These are phyloP conservation scores for Eucalyptus caleyi DNA, from an alignment of 345 rosid genomes.

Conservation along the genomic window DNA sequence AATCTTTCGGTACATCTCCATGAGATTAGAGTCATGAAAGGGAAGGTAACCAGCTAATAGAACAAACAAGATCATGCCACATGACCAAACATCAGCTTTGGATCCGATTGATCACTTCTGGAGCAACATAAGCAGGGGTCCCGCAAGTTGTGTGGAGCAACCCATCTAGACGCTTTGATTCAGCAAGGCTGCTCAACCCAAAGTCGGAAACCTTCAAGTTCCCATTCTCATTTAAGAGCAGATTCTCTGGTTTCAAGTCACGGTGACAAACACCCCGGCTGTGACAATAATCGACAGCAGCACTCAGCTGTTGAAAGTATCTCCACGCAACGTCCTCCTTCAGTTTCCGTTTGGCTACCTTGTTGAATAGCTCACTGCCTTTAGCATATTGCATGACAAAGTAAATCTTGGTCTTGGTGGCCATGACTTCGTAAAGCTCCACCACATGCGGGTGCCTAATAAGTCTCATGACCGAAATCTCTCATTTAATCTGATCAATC, in stretches of 20 bases:
- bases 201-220: conserved; percentile 79
- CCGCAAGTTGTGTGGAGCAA: conserved; percentile 43
- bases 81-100: conserved; percentile 25
- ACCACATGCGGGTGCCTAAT: conserved; percentile 63
- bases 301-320: conserved; percentile 66
- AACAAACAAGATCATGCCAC: conserved; percentile 24
- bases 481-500: conserved; percentile 73
- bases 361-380: conserved; percentile 83
- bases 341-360: conserved; percentile 68
- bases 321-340: conserved; percentile 44
- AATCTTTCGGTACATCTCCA: conserved; percentile 24
- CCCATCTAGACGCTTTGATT: conserved; percentile 59
- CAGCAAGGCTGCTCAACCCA: conserved; percentile 68
- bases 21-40: conserved; percentile 16
- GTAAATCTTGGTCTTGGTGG: conserved; percentile 82
- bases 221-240: conserved; percentile 65
- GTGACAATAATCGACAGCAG: conserved; percentile 80
- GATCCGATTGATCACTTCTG: conserved; percentile 21
- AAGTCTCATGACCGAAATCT: conserved; percentile 70
- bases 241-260: conserved; percentile 75
- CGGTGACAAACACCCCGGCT: conserved; percentile 78
- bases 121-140: conserved; percentile 30
- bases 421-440: conserved; percentile 89
- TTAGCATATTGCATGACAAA: conserved; percentile 73
- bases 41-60: conserved; percentile 19